Percentiles rank a stretch among this genome's conserved stretches.
Conservation (phyloP, 1,284 basidiomycete genomes). For the Sporisorium reilianum region DNA sequence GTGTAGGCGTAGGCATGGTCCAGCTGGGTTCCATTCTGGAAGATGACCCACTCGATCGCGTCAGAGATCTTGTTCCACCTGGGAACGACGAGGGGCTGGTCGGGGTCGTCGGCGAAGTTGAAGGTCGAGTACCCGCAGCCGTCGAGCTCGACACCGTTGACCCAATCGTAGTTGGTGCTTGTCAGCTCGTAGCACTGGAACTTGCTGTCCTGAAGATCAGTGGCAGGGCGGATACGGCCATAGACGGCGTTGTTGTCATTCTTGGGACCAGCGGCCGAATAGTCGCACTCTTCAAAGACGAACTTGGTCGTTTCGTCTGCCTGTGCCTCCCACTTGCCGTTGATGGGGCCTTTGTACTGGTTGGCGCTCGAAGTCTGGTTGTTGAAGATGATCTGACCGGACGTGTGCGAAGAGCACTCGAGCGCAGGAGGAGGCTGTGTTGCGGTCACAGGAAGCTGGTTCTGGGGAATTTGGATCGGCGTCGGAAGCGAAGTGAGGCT, state of each 20-base stretch:
- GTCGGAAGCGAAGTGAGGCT: constrained; percentile 13
- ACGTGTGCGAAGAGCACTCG: not conserved
- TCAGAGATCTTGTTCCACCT: constrained; percentile 17
- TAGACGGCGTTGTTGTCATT: constrained; percentile 13
- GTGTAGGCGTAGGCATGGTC: constrained; percentile 17
- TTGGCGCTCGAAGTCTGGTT: constrained; percentile 24
- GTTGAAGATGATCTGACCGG: constrained; percentile 26
- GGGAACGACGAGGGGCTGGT: constrained; percentile 2
- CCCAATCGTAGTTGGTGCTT: not conserved
- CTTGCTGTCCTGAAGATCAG: constrained; percentile 6
- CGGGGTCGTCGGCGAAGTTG: not conserved
- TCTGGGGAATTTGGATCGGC: not conserved
- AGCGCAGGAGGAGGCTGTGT: constrained; percentile 8
- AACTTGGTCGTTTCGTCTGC: constrained; percentile 16
- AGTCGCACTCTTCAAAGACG: constrained; percentile 37
- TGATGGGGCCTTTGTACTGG: constrained; percentile 25
- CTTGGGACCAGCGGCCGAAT: constrained; percentile 16
- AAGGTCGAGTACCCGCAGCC: constrained; percentile 15
- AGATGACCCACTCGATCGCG: constrained; percentile 14
- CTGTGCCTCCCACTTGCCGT: constrained; percentile 21
- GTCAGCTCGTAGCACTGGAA: constrained; percentile 22
- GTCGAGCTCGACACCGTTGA: constrained; percentile 15
- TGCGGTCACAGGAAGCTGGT: constrained; percentile 2
- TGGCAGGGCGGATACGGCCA: constrained; percentile 28
- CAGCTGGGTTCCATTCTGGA: constrained; percentile 1